Conservation (phyloP, 371 early-diverging fungal species). For the Chytridium lagenaria region DNA sequence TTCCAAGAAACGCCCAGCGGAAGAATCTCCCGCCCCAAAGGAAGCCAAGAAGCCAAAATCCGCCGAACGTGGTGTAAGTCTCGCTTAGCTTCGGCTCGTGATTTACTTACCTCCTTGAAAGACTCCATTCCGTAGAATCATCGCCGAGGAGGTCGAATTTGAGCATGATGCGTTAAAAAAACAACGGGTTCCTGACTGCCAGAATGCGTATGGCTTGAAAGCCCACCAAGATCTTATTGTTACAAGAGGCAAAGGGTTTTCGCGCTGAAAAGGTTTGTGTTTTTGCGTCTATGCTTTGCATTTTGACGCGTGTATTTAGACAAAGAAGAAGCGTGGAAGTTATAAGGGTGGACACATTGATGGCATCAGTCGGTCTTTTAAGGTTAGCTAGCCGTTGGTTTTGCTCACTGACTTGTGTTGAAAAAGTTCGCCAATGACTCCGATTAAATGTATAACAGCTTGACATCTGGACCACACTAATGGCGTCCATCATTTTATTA, state of each 20-base stretch:
- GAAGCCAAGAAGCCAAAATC: constrained; percentile 11
- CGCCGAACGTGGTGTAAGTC: background rate
- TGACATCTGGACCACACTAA: too few relatives aligned
- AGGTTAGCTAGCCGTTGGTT: constrained; percentile 61
- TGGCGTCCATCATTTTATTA: too few relatives aligned
- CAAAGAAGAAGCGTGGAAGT: constrained; percentile 90
- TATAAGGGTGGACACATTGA: constrained; percentile 94
- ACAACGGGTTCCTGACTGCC: constrained; percentile 76
- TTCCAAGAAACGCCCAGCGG: constrained; percentile 3
- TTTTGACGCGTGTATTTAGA: constrained; percentile 11
- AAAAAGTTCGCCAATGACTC: background rate
- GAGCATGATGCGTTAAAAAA: constrained; percentile 77
- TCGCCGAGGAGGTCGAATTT: constrained; percentile 81
- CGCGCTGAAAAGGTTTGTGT: constrained; percentile 78
- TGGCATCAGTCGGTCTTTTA: constrained; percentile 84
- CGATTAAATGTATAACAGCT: too few relatives aligned
- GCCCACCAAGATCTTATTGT: constrained; percentile 91
- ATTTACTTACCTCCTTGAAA: too few relatives aligned
- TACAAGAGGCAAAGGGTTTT: constrained; percentile 92
- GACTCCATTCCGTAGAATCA: constrained; percentile 76
- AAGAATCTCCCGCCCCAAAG: background rate
- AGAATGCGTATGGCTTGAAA: constrained; percentile 78
- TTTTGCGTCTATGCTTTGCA: background rate
- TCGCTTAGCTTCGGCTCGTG: too few relatives aligned
- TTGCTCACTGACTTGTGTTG: background rate